Base-by-base conservation (phyloP, 441 rosid genomes). In the Gossypium schwendimanii region DNA sequence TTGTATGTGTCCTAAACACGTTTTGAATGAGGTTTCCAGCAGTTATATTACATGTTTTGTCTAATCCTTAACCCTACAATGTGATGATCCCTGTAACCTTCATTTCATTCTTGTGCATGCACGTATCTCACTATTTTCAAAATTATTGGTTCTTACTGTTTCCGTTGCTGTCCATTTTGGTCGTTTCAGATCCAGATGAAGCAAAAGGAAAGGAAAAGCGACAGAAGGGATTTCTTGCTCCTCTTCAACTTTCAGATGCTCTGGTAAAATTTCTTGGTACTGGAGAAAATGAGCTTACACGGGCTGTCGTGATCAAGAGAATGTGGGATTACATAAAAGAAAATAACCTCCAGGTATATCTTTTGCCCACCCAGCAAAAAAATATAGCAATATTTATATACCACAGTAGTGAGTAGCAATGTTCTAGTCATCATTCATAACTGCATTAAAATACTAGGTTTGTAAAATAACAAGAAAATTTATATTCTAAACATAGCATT, bases 261-360 rank as follows among this genome's bases (percentile, higher is more conserved):
- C 83, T 87, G 14, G 80, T 79, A 12, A 84, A 84, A 63, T 87
- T 87, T 75, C 70, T 87, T 45, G 91, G 89, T 36, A 84, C 84
- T 1, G 89, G 87, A 47, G 91, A 87, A 76, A 80, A 68, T 71
- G 81, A 61, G 73, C 75, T 87, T 63, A 74, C 89, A 23, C 76
- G 87, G 44, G 77, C 83, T 62, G 82, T 81, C 55, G 85, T 80
- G 7, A 80, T 87, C 24, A 88, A 86, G 78, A 79, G 87, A 82
- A 85, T 88, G 83, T 88, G 90, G 90, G 80, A 76, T 44, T 88
- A 85, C 82, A 86, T 88, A 60, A 86, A 88, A 74, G 78, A 81
- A 73, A 81, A 88, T 54, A 73, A 85, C 59, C 83, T 88, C 20
- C 89, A 85, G 90, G 90, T 85, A 82, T 61, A n/a, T 1, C 6